Base-by-base conservation (phyloP, 2,329 filamentous ascomycete species). In the Neonectria magnoliae region DNA sequence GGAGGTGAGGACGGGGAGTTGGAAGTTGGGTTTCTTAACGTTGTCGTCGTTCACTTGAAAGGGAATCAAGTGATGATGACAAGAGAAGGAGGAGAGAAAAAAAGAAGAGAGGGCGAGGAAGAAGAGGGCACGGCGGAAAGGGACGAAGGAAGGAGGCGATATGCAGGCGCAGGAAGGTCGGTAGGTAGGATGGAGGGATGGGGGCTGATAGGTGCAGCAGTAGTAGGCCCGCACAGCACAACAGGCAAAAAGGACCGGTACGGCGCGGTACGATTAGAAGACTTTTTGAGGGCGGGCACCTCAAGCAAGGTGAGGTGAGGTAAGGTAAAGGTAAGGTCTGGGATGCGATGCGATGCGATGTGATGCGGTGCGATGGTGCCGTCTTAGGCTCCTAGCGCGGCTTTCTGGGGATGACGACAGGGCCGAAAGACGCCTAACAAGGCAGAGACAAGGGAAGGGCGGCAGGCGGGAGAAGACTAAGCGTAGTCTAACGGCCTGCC, bases 21-120 rank as follows among this genome's bases (percentile, higher is more conserved):
- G 27, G 55, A 59, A 25, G 48, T 63, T 42, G 22, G 56, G 50
- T 42, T 62, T 38, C 27, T 52, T 64, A 29, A 59, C 51, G 56
- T 64, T 61, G 55, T 59, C 53, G 64, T 60, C 68, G n/a, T 71
- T 65, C 70, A 70, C 68, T 71, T 70, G 55, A 54, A 57, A 53
- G 38, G 51, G 50, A 36, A 53, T 60, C 64, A 68, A 67, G 68
- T 59, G 63, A 70, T 58, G 62, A 60, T 66, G 71, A 68, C 60
- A 60, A 58, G 67, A 65, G 56, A 47, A 59, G 44, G 45, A 55
- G 42, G 54, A 38, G 31, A 25, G 25, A 29, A 27, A 25, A 6
- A 16, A 31, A 18, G 29, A 57, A 42, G 14, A 36, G 45, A 53
- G 55, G 44, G 11, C 31, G 38, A 62, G 57, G 29, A 60, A 54